These are phyloP conservation scores for Pholiota microspora DNA, from an alignment of 768 basidiomycete species.

Conservation along the genomic window DNA sequence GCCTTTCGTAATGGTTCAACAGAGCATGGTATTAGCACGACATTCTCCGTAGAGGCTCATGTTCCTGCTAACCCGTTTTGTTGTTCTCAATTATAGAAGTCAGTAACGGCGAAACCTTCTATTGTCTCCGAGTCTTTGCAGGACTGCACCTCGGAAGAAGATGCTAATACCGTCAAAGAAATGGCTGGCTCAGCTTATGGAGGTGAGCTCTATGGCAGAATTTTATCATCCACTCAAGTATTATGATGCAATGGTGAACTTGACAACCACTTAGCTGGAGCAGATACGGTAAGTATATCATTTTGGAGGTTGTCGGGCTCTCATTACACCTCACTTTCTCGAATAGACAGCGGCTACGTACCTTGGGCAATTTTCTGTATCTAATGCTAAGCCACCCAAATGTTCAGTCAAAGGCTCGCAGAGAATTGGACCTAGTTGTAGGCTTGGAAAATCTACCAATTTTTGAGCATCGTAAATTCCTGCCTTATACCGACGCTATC, in stretches of 20 bases:
- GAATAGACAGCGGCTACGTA: slow-evolving; percentile 11
- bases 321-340: not conserved
- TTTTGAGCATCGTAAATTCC: slow-evolving; percentile 19
- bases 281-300: not conserved
- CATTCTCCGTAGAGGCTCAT: too few relatives aligned
- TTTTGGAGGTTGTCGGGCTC: too few relatives aligned
- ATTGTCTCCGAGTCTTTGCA: not conserved
- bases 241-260: too few relatives aligned
- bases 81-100: not conserved
- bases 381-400: slow-evolving; percentile 27
- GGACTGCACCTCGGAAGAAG: not conserved
- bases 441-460: slow-evolving; percentile 25
- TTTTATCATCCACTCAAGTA: too few relatives aligned
- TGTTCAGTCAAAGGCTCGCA: slow-evolving; percentile 27
- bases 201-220: not conserved
- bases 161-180: not conserved
- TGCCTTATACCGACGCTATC: slow-evolving; percentile 24
- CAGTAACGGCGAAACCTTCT: slow-evolving; percentile 11
- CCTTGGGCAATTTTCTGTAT: slow-evolving; percentile 23
- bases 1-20: slow-evolving; percentile 11
- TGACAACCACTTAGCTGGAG: not conserved
- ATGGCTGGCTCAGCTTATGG: not conserved
- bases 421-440: slow-evolving; percentile 29
- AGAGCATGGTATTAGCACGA: slow-evolving; percentile 7
- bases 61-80: too few relatives aligned